Base-by-base conservation (phyloP, 495 filamentous ascomycete species). In the Zalerion maritima region DNA sequence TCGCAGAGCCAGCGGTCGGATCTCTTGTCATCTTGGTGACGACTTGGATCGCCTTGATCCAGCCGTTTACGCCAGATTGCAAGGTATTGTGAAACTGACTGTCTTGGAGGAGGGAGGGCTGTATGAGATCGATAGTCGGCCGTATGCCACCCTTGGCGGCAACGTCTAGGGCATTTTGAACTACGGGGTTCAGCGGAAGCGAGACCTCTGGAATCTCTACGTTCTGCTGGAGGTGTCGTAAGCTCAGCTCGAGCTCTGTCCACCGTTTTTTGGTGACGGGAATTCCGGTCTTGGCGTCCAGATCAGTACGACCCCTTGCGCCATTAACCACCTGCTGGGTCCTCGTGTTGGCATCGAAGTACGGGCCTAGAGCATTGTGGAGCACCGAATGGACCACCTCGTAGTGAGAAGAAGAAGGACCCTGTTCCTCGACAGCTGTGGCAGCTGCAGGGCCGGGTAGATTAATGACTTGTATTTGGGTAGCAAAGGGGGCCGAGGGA, bases 11-110 rank as follows among this genome's bases (percentile, higher is more conserved):
- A 25, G 79, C 84, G 18, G 77, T 73, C 4, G 82, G 76, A 42
- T 96, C 89, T 38, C 84, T 69, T 19, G 83, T 79, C 62, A 91
- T 79, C 57, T 85, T 89, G 9, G 89, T 96, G 45, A 94, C 86
- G n/a, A 78, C 76, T 53, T 92, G 85, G 36, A 99, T 96, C 6
- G 86, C 92, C 57, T 92, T 84, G 54, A 94, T 94, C 89, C 89
- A 99, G 38, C 74, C 71, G 57, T 93, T 96, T 26, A 94, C 89
- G 9, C 71, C 85, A 30, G 80, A 78, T 46, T 96, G 91, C 16
- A 99, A 63, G 36, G 77, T 86, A 50, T 99, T 99, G 31, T 93
- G 72, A 40, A 96, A 92, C 8, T 72, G 71, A 50, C 79, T 92
- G 52, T 91, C 89, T 22, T 76, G 67, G 14, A 94, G 58, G 14